Evolutionary conservation across 1,139 yeast genomes (phyloP).

Genomic region (Meyerozyma carpophila): DNA sequence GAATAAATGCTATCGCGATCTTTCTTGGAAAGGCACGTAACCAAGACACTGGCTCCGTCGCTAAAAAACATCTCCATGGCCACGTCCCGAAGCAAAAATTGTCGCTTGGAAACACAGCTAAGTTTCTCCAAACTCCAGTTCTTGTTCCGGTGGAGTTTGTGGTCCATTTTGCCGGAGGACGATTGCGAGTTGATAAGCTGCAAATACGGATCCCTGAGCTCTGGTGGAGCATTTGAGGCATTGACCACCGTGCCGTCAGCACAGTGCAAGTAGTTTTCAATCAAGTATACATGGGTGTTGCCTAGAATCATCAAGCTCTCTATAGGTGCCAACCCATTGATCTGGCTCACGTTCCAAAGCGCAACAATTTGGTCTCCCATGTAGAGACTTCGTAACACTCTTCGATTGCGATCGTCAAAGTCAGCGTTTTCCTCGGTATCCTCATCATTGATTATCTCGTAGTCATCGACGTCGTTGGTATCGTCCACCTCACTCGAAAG

Average conservation of each 20-base stretch:
- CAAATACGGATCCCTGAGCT: constrained; percentile 61
- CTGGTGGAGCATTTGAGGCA: constrained; percentile 57
- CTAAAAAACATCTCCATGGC: constrained; percentile 73
- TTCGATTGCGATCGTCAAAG: constrained; percentile 67
- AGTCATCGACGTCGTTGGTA: constrained; percentile 43
- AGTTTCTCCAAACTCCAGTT: constrained; percentile 55
- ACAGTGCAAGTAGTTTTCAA: constrained; percentile 63
- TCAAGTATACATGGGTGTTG: constrained; percentile 53
- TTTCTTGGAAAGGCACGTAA: constrained; percentile 48
- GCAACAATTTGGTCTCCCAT: constrained; percentile 67
- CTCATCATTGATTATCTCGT: constrained; percentile 14
- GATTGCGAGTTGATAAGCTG: constrained; percentile 46
- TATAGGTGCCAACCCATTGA: constrained; percentile 64
- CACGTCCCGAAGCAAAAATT: constrained; percentile 69
- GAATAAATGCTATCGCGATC: constrained; percentile 54
- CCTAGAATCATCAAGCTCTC: constrained; percentile 76
- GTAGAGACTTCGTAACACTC: constrained; percentile 60
- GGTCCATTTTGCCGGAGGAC: constrained; percentile 13
- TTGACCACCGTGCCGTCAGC: constrained; percentile 60
- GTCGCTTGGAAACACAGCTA: constrained; percentile 63
- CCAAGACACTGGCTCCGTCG: constrained; percentile 62
- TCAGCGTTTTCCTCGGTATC: constrained; percentile 20
- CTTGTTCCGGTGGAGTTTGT: constrained; percentile 39
- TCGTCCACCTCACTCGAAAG: constrained; percentile 25
- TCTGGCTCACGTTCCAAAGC: constrained; percentile 71